phyloP scores from a whole-genome alignment of 2,329 filamentous ascomycete genomes.

The Pseudonectria buxi region DNA sequence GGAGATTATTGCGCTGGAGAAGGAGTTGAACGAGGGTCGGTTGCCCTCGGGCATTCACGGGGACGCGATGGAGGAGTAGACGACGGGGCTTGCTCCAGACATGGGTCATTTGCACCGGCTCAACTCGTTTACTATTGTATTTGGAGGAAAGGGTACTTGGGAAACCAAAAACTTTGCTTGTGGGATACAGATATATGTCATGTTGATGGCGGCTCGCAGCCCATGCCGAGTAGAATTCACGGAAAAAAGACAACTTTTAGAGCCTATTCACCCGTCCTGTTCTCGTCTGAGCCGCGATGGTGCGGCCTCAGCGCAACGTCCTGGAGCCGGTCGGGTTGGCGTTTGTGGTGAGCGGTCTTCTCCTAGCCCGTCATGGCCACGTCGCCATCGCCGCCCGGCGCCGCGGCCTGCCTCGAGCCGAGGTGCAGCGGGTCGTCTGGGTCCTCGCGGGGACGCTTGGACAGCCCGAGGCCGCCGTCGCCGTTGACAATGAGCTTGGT shows the following conservation, averaged over 20 bases:
- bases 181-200: slow-evolving; percentile 7
- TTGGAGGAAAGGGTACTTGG: slow-evolving; percentile 1
- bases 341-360: not conserved
- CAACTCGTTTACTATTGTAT: not conserved
- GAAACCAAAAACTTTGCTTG: slow-evolving; percentile 11
- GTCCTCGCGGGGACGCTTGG: slow-evolving; percentile 22
- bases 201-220: slow-evolving; percentile 8
- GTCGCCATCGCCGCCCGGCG: slow-evolving; percentile 39
- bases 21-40: slow-evolving; percentile 82
- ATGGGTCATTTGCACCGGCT: slow-evolving; percentile 1
- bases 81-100: slow-evolving; percentile 5
- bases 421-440: slow-evolving; percentile 48
- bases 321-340: not conserved
- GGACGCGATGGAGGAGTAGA: slow-evolving; percentile 54
- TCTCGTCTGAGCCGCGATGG: not conserved
- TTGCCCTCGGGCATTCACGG: slow-evolving; percentile 63
- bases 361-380: slow-evolving; percentile 54
- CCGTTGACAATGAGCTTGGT: slow-evolving; percentile 16
- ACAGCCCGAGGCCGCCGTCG: slow-evolving; percentile 4
- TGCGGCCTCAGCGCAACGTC: not conserved
- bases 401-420: slow-evolving; percentile 44
- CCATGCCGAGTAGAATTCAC: slow-evolving; percentile 1
- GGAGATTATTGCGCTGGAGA: slow-evolving; percentile 86
- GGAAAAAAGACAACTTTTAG: slow-evolving; percentile 4
- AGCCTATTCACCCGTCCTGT: slow-evolving; percentile 3